Evolutionary conservation across 1,284 basidiomycete genomes (phyloP).

Genomic region (Trichosporon faecale): DNA sequence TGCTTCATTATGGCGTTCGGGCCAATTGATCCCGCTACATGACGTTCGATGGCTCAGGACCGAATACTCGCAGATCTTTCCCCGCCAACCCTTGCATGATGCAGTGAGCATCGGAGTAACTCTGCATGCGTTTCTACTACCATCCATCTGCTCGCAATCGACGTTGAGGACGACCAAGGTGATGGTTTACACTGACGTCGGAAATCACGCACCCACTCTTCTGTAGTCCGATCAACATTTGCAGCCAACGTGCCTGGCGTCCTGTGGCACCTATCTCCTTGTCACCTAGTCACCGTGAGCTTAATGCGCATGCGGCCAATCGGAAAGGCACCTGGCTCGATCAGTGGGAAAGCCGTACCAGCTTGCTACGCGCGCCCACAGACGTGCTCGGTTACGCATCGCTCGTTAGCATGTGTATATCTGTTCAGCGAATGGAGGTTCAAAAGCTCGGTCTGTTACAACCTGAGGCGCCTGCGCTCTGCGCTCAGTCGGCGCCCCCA

Average conservation of each 20-base stretch:
- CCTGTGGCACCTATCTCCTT: not conserved
- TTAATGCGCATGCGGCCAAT: conserved; percentile 2
- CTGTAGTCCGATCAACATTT: not conserved
- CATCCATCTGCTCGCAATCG: not conserved
- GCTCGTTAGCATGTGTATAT: not conserved
- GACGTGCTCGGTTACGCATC: not conserved
- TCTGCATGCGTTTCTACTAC: not conserved
- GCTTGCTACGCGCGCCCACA: not conserved
- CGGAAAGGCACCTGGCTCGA: not conserved
- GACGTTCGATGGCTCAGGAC: not conserved
- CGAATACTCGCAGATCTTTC: not conserved
- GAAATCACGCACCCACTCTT: conserved; percentile 1
- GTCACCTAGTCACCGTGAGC: conserved; percentile 1
- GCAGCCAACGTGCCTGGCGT: conserved; percentile 4
- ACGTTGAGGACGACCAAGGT: not conserved
- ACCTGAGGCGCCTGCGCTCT: not conserved
- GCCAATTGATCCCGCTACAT: conserved; percentile 1
- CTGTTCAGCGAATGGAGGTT: not conserved
- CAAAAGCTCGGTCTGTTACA: not conserved
- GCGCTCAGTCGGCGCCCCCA: not conserved
- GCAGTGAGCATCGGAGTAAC: not conserved
- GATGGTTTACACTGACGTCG: not conserved
- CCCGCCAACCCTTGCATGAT: not conserved
- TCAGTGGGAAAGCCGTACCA: not conserved
- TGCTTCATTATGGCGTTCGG: not conserved